phyloP scores from a whole-genome alignment of 2,329 filamentous ascomycete species.

The Epichloe bromicola region DNA sequence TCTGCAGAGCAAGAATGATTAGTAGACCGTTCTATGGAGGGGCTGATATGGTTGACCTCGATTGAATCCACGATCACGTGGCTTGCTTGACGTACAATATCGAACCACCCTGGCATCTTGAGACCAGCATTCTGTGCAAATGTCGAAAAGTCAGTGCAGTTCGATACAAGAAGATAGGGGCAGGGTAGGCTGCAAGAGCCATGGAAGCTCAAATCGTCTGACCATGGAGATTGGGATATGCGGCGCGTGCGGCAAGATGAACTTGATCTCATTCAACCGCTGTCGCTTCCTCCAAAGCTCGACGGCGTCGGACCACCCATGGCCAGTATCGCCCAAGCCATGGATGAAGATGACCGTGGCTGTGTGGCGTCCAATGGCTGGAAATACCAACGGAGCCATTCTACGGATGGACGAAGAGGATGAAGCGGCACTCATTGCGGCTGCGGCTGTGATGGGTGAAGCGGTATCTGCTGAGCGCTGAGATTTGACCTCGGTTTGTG shows the following conservation, averaged over 20 bases:
- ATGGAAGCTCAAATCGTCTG: conserved; percentile 7
- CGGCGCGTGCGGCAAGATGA: conserved; percentile 87
- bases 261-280: conserved; percentile 80
- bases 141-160: neutral
- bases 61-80: neutral
- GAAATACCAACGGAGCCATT: conserved; percentile 52
- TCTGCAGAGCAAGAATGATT: conserved; percentile 11
- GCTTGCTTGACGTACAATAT: conserved; percentile 43
- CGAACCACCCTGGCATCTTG: conserved; percentile 80
- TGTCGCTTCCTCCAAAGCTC: conserved; percentile 74
- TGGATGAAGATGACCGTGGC: conserved; percentile 92
- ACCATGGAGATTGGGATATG: conserved; percentile 65
- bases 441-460: neutral
- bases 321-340: conserved; percentile 73
- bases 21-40: neutral
- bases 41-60: neutral
- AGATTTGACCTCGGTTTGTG: neutral
- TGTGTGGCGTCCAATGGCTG: conserved; percentile 71
- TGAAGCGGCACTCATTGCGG: conserved; percentile 7
- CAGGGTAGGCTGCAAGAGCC: neutral
- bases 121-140: conserved; percentile 55
- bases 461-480: neutral
- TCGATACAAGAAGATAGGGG: neutral
- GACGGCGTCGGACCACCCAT: conserved; percentile 69
- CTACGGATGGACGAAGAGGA: conserved; percentile 17